A percentile compares a stretch with the other conserved stretches of the same genome.
Evolutionary conservation across 352 stramenopile genomes (phyloP).

Genomic region (Phytophthora quininea): DNA sequence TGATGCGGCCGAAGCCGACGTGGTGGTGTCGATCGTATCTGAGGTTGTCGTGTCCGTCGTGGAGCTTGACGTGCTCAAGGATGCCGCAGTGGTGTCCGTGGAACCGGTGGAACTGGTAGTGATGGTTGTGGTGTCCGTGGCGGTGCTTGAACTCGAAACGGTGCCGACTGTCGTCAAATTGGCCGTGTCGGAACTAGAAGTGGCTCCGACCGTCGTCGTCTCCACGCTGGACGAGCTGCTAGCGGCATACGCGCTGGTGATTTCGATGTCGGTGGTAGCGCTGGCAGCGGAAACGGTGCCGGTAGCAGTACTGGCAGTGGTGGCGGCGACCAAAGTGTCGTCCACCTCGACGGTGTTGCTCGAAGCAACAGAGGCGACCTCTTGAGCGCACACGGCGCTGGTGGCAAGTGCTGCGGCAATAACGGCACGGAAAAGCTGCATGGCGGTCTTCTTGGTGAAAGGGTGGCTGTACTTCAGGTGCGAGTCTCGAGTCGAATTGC

Average conservation of each 20-base stretch:
- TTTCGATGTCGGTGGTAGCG: conserved; percentile 4
- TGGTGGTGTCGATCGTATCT: conserved; percentile 11
- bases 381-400: neutral
- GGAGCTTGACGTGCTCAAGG: conserved; percentile 14
- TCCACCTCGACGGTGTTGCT: neutral
- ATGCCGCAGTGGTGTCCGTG: conserved; percentile 17
- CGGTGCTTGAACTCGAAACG: conserved; percentile 14
- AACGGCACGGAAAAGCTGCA: neutral
- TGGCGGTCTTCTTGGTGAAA: neutral
- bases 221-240: conserved; percentile 17
- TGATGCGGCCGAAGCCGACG: conserved; percentile 10
- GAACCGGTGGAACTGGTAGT: conserved; percentile 21
- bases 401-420: neutral
- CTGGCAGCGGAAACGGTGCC: conserved; percentile 7
- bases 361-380: neutral
- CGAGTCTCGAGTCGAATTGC: neutral
- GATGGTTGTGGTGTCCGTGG: conserved; percentile 26
- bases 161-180: conserved; percentile 20
- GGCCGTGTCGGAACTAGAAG: conserved; percentile 21
- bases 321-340: neutral
- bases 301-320: neutral
- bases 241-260: conserved; percentile 5
- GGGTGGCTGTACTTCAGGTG: conserved; percentile 1
- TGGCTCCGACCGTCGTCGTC: conserved; percentile 47
- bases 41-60: conserved; percentile 10